Percentiles rank a stretch among this genome's conserved stretches.
Conservation (phyloP, 169 alveolate species). For the Cryptosporidium felis region DNA sequence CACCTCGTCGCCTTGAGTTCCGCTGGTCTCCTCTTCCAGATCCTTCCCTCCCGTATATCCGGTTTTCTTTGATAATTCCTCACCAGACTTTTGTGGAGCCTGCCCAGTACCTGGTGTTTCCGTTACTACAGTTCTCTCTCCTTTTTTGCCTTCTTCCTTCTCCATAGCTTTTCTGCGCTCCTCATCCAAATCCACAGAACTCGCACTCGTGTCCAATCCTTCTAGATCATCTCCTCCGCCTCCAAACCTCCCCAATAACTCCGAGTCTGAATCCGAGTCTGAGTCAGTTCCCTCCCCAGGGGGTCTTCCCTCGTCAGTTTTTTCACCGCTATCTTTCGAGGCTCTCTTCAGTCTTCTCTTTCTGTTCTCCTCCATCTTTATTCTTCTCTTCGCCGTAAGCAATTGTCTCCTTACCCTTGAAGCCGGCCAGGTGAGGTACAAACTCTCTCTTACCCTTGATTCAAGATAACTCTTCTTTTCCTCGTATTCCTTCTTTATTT, state of each 20-base stretch:
- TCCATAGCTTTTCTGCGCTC: background rate
- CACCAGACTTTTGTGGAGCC: background rate
- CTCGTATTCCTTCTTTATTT: background rate
- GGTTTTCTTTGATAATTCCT: background rate
- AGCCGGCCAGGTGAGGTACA: conserved; percentile 11
- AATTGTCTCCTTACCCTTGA: background rate
- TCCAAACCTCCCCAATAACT: conserved; percentile 14
- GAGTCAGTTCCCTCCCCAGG: too few species aligned
- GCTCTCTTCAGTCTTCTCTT: too few species aligned
- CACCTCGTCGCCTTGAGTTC: background rate
- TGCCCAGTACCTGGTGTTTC: background rate
- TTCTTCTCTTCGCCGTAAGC: conserved; percentile 9
- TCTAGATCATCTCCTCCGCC: conserved; percentile 27
- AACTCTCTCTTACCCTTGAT: background rate
- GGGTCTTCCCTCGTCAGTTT: too few species aligned
- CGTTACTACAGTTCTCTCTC: background rate
- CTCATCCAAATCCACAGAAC: conserved; percentile 16
- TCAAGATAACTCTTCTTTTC: background rate
- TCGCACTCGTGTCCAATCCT: background rate
- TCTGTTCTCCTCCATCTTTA: conserved; percentile 37
- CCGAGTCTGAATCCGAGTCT: too few species aligned
- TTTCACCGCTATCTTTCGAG: too few species aligned
- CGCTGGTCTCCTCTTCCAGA: background rate
- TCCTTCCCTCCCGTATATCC: background rate
- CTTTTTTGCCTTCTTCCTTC: background rate